phyloP scores from a whole-genome alignment of 1,284 basidiomycete genomes.

The Hemileccinum hortonii region DNA sequence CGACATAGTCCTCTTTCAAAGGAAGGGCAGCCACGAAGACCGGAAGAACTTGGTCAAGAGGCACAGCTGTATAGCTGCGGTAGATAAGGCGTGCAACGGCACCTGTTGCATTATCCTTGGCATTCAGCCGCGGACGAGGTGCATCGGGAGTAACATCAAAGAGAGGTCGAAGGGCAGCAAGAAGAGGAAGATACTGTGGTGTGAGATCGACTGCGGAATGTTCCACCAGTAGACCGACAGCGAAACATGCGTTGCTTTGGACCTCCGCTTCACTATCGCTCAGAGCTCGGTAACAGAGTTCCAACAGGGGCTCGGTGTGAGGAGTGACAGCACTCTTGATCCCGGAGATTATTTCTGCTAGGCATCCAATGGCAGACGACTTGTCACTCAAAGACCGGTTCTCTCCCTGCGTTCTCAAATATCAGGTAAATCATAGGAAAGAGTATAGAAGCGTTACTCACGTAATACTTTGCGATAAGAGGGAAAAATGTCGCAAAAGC shows the following conservation, averaged over 20 bases:
- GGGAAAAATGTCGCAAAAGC: conserved; percentile 88
- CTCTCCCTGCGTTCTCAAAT: conserved; percentile 57
- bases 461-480: conserved; percentile 91
- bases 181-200: conserved; percentile 78
- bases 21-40: conserved; percentile 83
- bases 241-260: conserved; percentile 95
- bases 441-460: conserved; percentile 41
- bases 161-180: conserved; percentile 79
- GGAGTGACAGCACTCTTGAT: conserved; percentile 88
- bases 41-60: conserved; percentile 89
- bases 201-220: conserved; percentile 84
- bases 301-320: conserved; percentile 81
- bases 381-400: conserved; percentile 88
- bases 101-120: conserved; percentile 94
- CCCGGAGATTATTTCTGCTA: conserved; percentile 94
- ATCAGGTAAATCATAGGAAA: conserved; percentile 7
- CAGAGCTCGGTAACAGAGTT: conserved; percentile 83
- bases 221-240: conserved; percentile 89
- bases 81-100: conserved; percentile 88
- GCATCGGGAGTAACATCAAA: conserved; percentile 71
- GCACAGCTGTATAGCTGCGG: conserved; percentile 80
- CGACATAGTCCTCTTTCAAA: conserved; percentile 84
- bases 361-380: conserved; percentile 89
- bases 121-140: conserved; percentile 70
- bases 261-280: conserved; percentile 89